These are phyloP conservation scores for Coemansia sp. DNA, from an alignment of 192 early-diverging fungal genomes.

Conservation along the genomic window DNA sequence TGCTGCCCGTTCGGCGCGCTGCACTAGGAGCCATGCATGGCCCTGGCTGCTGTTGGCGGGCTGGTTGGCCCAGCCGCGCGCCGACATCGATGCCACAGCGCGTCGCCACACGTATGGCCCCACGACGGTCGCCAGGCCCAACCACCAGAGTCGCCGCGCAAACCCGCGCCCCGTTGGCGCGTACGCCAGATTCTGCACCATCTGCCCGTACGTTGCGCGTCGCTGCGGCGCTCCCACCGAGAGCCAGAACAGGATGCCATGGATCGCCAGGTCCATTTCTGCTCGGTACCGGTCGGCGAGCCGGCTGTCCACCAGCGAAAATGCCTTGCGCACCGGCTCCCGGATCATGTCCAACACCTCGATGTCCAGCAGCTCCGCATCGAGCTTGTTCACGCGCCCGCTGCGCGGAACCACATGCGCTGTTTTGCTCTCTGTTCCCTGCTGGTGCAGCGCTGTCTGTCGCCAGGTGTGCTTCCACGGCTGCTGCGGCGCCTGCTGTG, in stretches of 20 bases:
- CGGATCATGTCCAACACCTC: constrained; percentile 78
- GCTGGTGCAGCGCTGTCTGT: constrained; percentile 47
- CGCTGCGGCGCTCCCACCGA: constrained; percentile 66
- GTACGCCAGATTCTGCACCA: constrained; percentile 84
- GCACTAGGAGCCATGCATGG: constrained; percentile 59
- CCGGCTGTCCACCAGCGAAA: constrained; percentile 58
- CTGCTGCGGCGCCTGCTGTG: constrained; percentile 30
- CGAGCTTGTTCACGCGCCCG: constrained; percentile 78
- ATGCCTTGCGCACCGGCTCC: constrained; percentile 72
- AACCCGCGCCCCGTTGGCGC: constrained; percentile 60
- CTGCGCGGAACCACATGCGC: constrained; percentile 38
- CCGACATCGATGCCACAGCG: constrained; percentile 61
- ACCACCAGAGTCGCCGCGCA: constrained; percentile 15
- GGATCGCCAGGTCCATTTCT: constrained; percentile 70
- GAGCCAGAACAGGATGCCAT: constrained; percentile 72
- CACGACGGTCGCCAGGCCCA: constrained; percentile 67
- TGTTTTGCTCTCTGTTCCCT: constrained; percentile 14
- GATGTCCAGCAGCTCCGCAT: constrained; percentile 78
- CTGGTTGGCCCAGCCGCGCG: constrained; percentile 74
- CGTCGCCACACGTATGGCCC: constrained; percentile 74
- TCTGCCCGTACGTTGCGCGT: constrained; percentile 79
- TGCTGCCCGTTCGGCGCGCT: constrained; percentile 65
- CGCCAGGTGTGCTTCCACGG: constrained; percentile 44
- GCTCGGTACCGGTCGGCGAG: constrained; percentile 69
- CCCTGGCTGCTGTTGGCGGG: constrained; percentile 58